These are phyloP conservation scores for Zychaea mexicana DNA, from an alignment of 371 early-diverging fungal genomes.

Conservation along the genomic window DNA sequence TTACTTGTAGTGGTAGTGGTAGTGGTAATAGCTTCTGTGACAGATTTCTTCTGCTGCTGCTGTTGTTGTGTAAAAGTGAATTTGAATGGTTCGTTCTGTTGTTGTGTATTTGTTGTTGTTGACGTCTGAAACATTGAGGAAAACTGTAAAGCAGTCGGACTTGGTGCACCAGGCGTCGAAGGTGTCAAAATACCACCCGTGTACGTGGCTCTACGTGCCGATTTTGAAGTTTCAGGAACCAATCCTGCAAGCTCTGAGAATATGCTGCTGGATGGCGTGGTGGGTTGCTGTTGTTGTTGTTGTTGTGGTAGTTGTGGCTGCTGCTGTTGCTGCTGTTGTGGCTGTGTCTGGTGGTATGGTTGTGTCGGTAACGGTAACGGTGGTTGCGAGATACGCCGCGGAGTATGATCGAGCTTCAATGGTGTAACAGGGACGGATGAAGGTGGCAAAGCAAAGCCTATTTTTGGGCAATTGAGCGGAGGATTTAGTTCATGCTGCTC, in stretches of 20 bases:
- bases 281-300: neutral
- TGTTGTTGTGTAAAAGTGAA: no score
- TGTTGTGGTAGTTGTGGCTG: slow-evolving; percentile 1
- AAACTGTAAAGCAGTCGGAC: slow-evolving; percentile 4
- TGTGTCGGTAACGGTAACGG: neutral
- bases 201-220: slow-evolving; percentile 26
- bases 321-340: neutral
- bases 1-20: neutral
- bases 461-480: neutral
- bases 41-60: no score
- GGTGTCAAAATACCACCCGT: slow-evolving; percentile 37
- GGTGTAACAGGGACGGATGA: slow-evolving; percentile 17
- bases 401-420: neutral
- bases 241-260: slow-evolving; percentile 36
- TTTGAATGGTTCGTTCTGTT: neutral
- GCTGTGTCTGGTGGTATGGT: neutral
- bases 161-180: slow-evolving; percentile 12
- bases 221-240: slow-evolving; percentile 14
- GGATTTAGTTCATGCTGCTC: no score
- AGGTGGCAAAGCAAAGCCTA: slow-evolving; percentile 5
- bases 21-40: neutral
- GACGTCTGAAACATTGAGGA: neutral
- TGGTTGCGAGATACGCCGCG: neutral
- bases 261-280: slow-evolving; percentile 16
- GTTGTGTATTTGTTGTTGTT: neutral